Evolutionary conservation across 352 stramenopile species (phyloP), one percentile per base, ranked within the genome.

Genomic region (Phytophthora sansomeana): DNA sequence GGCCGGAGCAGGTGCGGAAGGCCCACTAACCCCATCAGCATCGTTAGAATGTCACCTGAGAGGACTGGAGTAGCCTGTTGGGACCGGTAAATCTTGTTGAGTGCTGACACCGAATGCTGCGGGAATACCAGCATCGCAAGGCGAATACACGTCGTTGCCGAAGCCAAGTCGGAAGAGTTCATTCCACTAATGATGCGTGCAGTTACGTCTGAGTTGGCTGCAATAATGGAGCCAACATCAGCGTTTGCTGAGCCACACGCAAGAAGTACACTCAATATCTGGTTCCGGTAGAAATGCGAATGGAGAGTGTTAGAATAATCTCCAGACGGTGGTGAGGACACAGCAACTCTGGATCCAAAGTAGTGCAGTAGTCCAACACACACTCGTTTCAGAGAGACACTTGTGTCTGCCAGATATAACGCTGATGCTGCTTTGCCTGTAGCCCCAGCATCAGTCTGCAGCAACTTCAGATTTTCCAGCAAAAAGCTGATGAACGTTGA

Each of bases 61-160:
- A 71, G 51, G 5, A 55, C 30, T 21, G 58, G 52, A 9, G 71
- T 46, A 26, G 77, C 64, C 16, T 74, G 52, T 35, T 84, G 48
- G 21, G 67, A 77, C 53, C 76, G 74, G 48, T 90, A 65, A 14
- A 89, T 75, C 47, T 79, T 90, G 63, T 92, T 96, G 13, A 96
- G 74, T 6, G 69, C 69, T n/a, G 81, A 84, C 0, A 96, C 77
- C 0, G 88, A 95, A 58, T 91, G 82, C 7, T 91, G 63, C 0
- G 88, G 88, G 60, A 96, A 91, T 33, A 94, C 72, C 8, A 96
- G 67, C 88, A 94, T 95, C 1, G 82, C 87, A 28, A 96, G 69
- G n/a, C 85, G 85, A 61, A 95, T 89, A 56, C 82, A 94, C 30
- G 95, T 78, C 7, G 80, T 93, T 7, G 81, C 82, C 8, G 81